Base-by-base conservation (phyloP, 345 rosid genomes). In the Kernera saxatilis region DNA sequence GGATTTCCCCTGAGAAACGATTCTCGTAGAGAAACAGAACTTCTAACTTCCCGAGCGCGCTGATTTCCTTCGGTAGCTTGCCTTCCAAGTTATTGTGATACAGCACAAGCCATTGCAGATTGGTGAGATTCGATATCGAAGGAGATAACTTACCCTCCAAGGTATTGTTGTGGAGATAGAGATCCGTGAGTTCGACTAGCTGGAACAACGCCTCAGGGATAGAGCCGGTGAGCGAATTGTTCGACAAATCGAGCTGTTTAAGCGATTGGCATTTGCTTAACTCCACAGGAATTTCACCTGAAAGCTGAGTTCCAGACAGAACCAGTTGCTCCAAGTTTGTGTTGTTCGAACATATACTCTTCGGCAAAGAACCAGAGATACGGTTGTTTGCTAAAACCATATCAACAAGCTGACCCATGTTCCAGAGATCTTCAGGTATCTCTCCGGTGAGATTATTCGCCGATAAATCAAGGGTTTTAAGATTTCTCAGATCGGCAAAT, bases 141-240 rank as follows among this genome's bases (percentile, higher is more conserved):
- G 91, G 82, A 69, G 92, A 84, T 56, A 94, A 73, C 21, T 78
- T 76, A 55, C 99, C 98, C 11, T 52, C 84, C 83, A 94, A 83
- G 82, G 83, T 88, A 75, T 94, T 94, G 83, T 94, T 94, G 75
- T 91, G 91, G 30, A 94, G 93, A 50, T 89, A 89, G 32, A 94
- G 90, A 73, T 86, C 77, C 8, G 84, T 86, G 76, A 91, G 71
- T 37, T 70, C 64, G 36, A 60, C 77, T 69, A 88, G 46, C 77
- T 86, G 67, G 29, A 65, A 91, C 54, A 94, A 61, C 39, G 82
- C 83, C 0, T 33, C 57, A 0, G 99, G 99, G 29, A 94, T 85
- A 0, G 86, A 75, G 21, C 99, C 98, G 37, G 61, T 57, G 8
- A 94, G 86, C 0, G 86, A 73, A 75, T 94, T 94, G 71, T 84